A percentile compares a stretch with the other conserved stretches of the same genome.
Evolutionary conservation across 345 rosid species (phyloP).

Genomic region (Eucalyptus camaldulensis): DNA sequence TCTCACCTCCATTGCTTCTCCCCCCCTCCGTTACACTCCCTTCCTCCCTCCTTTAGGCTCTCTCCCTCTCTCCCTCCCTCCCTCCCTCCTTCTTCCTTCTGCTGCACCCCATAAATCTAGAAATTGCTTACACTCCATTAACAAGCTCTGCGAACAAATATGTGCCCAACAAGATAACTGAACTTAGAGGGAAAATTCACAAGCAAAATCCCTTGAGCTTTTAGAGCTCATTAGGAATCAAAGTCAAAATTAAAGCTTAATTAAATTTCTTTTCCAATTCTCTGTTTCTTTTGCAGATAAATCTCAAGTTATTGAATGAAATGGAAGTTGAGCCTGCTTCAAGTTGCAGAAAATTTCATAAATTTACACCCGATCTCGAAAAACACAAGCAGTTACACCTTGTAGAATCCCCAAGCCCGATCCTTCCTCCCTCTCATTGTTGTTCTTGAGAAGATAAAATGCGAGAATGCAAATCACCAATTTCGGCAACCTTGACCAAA

Average conservation of each 20-base stretch:
- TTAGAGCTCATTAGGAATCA: neutral
- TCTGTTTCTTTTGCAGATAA: neutral
- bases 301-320: neutral
- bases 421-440: conserved; percentile 12
- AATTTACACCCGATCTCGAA: neutral
- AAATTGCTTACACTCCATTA: too few relatives aligned
- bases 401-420: neutral
- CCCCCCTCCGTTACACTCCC: too few relatives aligned
- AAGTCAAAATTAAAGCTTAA: neutral
- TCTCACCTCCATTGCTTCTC: too few relatives aligned
- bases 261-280: neutral
- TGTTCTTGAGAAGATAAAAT: conserved; percentile 55
- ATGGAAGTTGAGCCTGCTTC: conserved; percentile 41
- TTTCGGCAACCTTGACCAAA: conserved; percentile 63
- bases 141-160: too few relatives aligned
- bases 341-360: conserved; percentile 93
- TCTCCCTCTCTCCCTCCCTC: too few relatives aligned
- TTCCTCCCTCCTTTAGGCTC: too few relatives aligned
- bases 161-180: too few relatives aligned
- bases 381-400: neutral
- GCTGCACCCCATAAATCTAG: neutral
- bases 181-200: too few relatives aligned
- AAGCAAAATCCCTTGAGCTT: neutral
- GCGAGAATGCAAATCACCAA: conserved; percentile 71
- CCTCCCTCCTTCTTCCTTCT: too few relatives aligned